Base-by-base conservation (phyloP, 139 green algal species). In the Chlamydomonas incerta region DNA sequence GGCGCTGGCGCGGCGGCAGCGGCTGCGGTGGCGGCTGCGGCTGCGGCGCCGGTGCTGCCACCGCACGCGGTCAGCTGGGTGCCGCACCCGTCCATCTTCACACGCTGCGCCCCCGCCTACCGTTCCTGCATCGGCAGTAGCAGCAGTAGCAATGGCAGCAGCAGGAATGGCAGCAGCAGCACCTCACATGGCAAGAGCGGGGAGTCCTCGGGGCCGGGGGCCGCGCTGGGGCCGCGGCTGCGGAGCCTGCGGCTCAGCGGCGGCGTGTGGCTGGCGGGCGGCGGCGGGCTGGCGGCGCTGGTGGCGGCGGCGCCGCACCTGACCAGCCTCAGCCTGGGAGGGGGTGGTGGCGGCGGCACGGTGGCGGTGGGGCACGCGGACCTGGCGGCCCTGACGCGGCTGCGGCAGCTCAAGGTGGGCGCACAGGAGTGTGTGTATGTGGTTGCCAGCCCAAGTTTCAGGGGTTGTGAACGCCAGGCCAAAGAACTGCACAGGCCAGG, bases 251-350 rank as follows among this genome's bases (percentile, higher is more conserved):
- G 46, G 29, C 41, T 83, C 41, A 37, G 60, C 17, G 63, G 63
- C 28, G 71, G 41, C 31, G 37, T 50, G 41, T 50, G 41, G 15
- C 77, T 83, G 63, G 17, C 26, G 0, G 77, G 77, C 29, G 77
- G 63, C 17, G 77, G 77, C 18, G 77, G 41, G 29, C 77, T 83
- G 63, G 77, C 77, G 63, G 46, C n/a, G 37, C 29, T 83, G 41
- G 29, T n/a, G 37, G 41, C 1, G 8, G 31, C 63, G 63, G 29
- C 74, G 62, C 67, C 77, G 23, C 29, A 15, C 11, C 77, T 83
- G 41, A 60, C 41, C 17, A 60, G 24, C 26, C 63, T 83, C n/a
- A 33, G 28, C 41, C 63, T 83, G 34, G 33, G 34, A 9, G 77
- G 63, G 15, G 2, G 63, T 8, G 41, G 41, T 8, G 41, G 41